phyloP scores from a whole-genome alignment of 164 flowering plant genomes.

The Annona cherimola region DNA sequence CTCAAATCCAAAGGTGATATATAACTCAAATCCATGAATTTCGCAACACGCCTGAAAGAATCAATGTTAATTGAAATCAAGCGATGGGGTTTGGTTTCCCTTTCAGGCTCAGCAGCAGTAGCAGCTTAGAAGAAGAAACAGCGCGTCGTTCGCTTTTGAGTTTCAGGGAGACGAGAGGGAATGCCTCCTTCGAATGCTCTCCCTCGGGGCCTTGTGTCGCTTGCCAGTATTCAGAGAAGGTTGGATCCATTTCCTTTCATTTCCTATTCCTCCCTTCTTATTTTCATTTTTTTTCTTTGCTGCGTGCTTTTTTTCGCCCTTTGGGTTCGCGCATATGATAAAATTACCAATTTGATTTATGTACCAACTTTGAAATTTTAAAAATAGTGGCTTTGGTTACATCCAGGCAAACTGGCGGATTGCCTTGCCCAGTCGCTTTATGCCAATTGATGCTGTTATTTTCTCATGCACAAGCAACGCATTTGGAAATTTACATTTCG shows the following conservation, averaged over 20 bases:
- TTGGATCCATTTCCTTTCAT: slow-evolving; percentile 12
- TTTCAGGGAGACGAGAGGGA: slow-evolving; percentile 65
- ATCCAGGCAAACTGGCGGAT: no score
- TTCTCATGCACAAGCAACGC: no score
- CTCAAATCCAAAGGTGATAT: slow-evolving; percentile 1
- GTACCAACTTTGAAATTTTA: no score
- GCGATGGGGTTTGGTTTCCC: not conserved
- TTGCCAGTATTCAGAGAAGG: slow-evolving; percentile 89
- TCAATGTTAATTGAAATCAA: not conserved
- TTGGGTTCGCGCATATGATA: not conserved
- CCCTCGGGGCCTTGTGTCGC: slow-evolving; percentile 86
- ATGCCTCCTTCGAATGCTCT: slow-evolving; percentile 66
- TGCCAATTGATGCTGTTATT: no score
- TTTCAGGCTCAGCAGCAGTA: not conserved
- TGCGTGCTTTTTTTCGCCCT: no score
- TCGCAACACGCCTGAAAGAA: not conserved
- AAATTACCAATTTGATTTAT: no score
- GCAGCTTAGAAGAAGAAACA: not conserved
- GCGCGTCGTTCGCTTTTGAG: slow-evolving; percentile 27
- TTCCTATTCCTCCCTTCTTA: not conserved
- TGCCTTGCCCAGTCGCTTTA: no score
- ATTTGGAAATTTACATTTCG: no score
- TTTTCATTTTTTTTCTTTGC: no score
- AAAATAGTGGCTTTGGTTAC: no score
- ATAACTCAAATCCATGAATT: not conserved